Percentiles rank a stretch among this genome's conserved stretches.
phyloP scores from a whole-genome alignment of 768 basidiomycete species.

The Sarcodon sp. region DNA sequence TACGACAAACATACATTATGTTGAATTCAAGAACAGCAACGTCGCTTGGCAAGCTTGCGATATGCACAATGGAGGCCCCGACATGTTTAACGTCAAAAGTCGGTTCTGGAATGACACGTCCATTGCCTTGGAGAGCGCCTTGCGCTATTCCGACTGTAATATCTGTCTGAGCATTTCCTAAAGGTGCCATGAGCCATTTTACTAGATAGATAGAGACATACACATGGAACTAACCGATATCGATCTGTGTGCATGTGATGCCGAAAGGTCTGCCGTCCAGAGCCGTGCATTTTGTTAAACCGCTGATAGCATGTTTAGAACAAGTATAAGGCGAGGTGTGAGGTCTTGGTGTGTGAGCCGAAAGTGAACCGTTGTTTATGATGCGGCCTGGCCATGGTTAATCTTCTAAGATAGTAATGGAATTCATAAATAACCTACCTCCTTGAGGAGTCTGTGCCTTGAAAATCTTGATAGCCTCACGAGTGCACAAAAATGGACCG shows the following conservation, averaged over 20 bases:
- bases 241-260: slow-evolving; percentile 73
- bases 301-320: slow-evolving; percentile 72
- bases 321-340: slow-evolving; percentile 52
- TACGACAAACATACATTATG: slow-evolving; percentile 45
- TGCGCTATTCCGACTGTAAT: slow-evolving; percentile 33
- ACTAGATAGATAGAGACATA: background rate
- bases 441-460: slow-evolving; percentile 62
- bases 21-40: slow-evolving; percentile 61
- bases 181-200: background rate
- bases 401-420: background rate
- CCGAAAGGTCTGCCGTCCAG: slow-evolving; percentile 65
- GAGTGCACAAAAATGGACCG: slow-evolving; percentile 64
- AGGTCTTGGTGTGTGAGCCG: slow-evolving; percentile 61
- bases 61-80: slow-evolving; percentile 55
- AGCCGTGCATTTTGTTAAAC: slow-evolving; percentile 63
- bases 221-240: slow-evolving; percentile 48
- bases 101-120: slow-evolving; percentile 39
- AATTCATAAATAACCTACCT: slow-evolving; percentile 25
- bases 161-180: slow-evolving; percentile 61
- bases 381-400: slow-evolving; percentile 38
- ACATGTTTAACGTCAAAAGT: slow-evolving; percentile 66
- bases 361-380: slow-evolving; percentile 79
- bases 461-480: slow-evolving; percentile 63
- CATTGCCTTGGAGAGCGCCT: slow-evolving; percentile 62
- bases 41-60: slow-evolving; percentile 54